Evolutionary conservation across 768 basidiomycete genomes (phyloP), one percentile per base, ranked within the genome.

Genomic region (Thelephora ganbajun): DNA sequence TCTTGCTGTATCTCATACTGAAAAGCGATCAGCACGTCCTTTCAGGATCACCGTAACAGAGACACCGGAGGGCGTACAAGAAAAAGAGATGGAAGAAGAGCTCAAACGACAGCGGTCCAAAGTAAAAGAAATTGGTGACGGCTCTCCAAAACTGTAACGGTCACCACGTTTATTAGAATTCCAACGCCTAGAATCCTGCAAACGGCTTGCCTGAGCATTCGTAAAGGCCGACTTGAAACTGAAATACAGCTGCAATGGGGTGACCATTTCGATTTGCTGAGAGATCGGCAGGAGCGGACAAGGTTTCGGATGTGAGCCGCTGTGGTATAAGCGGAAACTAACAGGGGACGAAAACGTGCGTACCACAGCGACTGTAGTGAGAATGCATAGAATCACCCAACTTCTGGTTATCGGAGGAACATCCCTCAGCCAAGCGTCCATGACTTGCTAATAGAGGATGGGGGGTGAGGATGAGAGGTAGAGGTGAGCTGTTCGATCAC

Each of bases 11-110:
- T 46, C 96, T 72, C 92, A 97, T 94, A 62, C 93, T 96, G 58
- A 22, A 22, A n/a, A 34, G 42, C 12, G 35, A 37, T 35, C 46
- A 41, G 46, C 12, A 41, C 23, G 5, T 2, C 36, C 4, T 4
- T 30, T 7, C 5, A 41, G 16, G 9, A 22, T 39, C 20, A 36
- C 16, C 16, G 11, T 11, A 36, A 37, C 14, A 37, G 19, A 18
- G 39, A 1, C 22, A 4, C 2, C 22, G 5, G 39, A 41, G 18
- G 11, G 69, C 92, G 63, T 60, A 94, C 94, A 99, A 96, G 73
- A 98, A 99, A 72, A 97, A 97, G 46, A 99, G 73, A 62, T 98
- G 94, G 65, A 98, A 96, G 50, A 94, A 74, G 56, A 97, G 90
- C 63, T 98, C 94, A 18, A 98, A 68, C 3, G 86, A 90, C 59